phyloP scores from a whole-genome alignment of 192 early-diverging fungal genomes.

The Thamnidium elegans region DNA sequence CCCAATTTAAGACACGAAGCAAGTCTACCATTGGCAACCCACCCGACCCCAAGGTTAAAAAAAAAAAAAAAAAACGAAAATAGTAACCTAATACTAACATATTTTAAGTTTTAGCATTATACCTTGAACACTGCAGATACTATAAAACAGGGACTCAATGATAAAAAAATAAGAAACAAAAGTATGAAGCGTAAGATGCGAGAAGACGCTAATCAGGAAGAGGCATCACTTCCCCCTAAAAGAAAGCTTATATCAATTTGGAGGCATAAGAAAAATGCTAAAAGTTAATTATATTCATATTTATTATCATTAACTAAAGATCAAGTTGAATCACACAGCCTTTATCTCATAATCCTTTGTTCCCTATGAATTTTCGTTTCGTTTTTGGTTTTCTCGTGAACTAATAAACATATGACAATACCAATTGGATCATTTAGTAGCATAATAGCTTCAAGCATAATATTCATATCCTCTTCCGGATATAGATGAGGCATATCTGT shows the following conservation, averaged over 20 bases:
- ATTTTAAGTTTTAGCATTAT: not conserved
- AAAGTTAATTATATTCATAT: too few species aligned
- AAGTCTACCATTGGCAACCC: not conserved
- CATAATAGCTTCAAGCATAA: too few species aligned
- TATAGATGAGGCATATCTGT: too few species aligned
- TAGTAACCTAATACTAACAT: not conserved
- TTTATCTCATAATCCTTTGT: too few species aligned
- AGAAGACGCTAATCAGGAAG: not conserved
- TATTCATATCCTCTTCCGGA: too few species aligned
- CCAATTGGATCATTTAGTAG: too few species aligned
- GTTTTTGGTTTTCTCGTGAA: too few species aligned
- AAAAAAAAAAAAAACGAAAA: not conserved
- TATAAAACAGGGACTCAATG: not conserved
- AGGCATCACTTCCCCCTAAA: not conserved
- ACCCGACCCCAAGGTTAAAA: not conserved
- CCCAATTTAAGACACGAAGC: not conserved
- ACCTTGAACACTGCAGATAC: not conserved
- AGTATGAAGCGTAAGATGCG: not conserved
- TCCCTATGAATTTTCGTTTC: too few species aligned
- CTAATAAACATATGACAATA: too few species aligned
- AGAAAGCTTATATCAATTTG: not conserved
- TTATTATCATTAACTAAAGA: too few species aligned
- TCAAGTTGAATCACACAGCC: too few species aligned
- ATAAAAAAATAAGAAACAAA: constrained; percentile 1
- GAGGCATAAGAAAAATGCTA: too few species aligned